Base-by-base conservation (phyloP, 371 early-diverging fungal species). In the Mortierella sp. region DNA sequence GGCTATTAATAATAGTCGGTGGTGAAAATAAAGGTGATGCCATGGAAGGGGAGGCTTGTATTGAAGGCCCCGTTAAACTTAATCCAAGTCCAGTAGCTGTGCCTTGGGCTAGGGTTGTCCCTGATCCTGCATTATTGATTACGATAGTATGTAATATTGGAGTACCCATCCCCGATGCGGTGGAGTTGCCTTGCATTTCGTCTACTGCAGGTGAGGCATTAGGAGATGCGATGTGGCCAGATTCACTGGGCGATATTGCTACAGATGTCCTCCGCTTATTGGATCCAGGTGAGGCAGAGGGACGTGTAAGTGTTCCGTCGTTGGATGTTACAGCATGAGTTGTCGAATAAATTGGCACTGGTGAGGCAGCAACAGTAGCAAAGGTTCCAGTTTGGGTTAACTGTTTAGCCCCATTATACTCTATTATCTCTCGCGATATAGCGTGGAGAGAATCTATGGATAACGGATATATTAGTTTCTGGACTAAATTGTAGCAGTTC, bases 261-360 rank as follows among this genome's bases (percentile, higher is more conserved):
- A 59, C 28, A 22, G 76, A 76, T 9, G 77, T 67, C n/a, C 72
- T 67, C 8, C 72, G 63, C n/a, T 77, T 77, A 28, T 68, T 58
- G 19, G 69, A 68, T 29, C 78, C 29, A 2, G 78, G 78, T 4
- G 78, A 77, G 1, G 61, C 61, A 22, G 77, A 77, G 3, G 67
- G 60, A 12, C 64, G 64, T n/a, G 53, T 5, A 1, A 54, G 62
- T 3, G 53, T 22, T 29, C 2, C 34, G 32, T 13, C 61, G 26
- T 13, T 29, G 9, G 66, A 22, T 49, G 31, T 31, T 10, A 40
- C 32, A 35, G 23, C 23, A 9, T 65, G 60, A 13, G n/a, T 32
- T 43, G 49, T 23, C 8, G 51, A 28, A 12, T 58, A 59, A 17
- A 19, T n/a, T 2, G 64, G 42, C 4, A 53, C 26, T 9, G 26